Evolutionary conservation across 495 filamentous ascomycete species (phyloP).

Genomic region (Amniculicola lignicola): DNA sequence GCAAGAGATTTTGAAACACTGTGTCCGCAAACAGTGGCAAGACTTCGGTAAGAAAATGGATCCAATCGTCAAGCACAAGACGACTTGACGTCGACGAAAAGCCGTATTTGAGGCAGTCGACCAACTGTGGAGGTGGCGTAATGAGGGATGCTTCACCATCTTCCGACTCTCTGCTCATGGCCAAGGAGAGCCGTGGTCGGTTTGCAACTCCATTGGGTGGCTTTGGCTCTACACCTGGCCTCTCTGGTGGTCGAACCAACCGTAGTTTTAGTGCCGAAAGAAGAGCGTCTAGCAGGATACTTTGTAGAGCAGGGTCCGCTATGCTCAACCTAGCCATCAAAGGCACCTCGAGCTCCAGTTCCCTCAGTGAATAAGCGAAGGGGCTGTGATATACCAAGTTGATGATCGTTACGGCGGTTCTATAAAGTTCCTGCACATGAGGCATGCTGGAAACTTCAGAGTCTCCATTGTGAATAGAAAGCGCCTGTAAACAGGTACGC

Average conservation of each 20-base stretch:
- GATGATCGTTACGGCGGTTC: slow-evolving; percentile 65
- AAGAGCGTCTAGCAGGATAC: slow-evolving; percentile 25
- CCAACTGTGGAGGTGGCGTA: slow-evolving; percentile 66
- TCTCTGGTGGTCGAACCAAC: neutral
- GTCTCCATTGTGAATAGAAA: slow-evolving; percentile 6
- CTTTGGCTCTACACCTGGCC: neutral
- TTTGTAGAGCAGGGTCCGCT: slow-evolving; percentile 50
- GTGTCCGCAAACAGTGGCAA: slow-evolving; percentile 76
- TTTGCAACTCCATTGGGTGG: neutral
- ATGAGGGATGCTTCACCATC: slow-evolving; percentile 8
- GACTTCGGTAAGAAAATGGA: slow-evolving; percentile 77
- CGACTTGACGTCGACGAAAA: slow-evolving; percentile 73
- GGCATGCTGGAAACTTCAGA: neutral
- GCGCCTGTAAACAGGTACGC: slow-evolving; percentile 44
- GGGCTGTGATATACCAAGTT: slow-evolving; percentile 73
- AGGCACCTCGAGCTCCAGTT: slow-evolving; percentile 66
- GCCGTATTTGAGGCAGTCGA: slow-evolving; percentile 79
- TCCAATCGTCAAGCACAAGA: slow-evolving; percentile 83
- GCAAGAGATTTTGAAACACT: slow-evolving; percentile 86
- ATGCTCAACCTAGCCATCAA: slow-evolving; percentile 68
- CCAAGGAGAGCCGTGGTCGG: slow-evolving; percentile 21
- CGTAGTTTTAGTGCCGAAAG: slow-evolving; percentile 34
- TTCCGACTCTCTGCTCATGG: slow-evolving; percentile 16
- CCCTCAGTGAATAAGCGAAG: slow-evolving; percentile 60
- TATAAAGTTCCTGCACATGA: slow-evolving; percentile 56